Conservation (phyloP, 495 filamentous ascomycete genomes). For the Penicillium macrosclerotiorum region DNA sequence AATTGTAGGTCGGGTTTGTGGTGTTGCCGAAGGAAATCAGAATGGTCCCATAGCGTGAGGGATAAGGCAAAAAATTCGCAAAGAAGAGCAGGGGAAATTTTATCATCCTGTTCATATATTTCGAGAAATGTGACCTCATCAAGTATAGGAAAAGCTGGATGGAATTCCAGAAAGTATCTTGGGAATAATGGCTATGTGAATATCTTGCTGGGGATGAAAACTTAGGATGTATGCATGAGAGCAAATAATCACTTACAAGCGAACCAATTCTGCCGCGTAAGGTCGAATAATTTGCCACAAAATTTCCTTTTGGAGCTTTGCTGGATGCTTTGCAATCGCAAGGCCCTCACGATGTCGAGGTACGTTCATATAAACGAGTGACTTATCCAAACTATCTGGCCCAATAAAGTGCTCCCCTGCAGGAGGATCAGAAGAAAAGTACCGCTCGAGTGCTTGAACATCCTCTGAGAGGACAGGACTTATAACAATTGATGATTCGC, state of each 20-base stretch:
- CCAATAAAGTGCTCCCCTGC: neutral
- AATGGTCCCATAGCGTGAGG: constrained; percentile 1
- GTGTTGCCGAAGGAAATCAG: neutral
- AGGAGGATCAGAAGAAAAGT: neutral
- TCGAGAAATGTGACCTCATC: constrained; percentile 1
- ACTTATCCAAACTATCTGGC: neutral
- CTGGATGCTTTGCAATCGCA: constrained; percentile 1
- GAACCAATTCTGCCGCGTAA: neutral
- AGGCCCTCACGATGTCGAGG: neutral
- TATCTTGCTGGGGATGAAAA: too few species aligned
- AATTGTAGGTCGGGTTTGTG: neutral
- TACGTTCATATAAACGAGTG: constrained; percentile 1
- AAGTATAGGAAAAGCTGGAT: constrained; percentile 1
- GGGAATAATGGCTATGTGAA: neutral
- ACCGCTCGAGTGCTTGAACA: constrained; percentile 1
- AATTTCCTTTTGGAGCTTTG: neutral
- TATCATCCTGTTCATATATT: neutral
- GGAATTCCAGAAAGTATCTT: constrained; percentile 1
- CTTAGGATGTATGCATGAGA: too few species aligned
- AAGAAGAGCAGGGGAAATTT: neutral
- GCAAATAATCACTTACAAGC: neutral
- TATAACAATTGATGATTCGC: neutral
- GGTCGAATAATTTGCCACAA: neutral
- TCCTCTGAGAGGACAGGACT: neutral
- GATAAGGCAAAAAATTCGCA: neutral